phyloP scores from a whole-genome alignment of 2,329 filamentous ascomycete genomes.

The Ophiostoma triangulosporum region DNA sequence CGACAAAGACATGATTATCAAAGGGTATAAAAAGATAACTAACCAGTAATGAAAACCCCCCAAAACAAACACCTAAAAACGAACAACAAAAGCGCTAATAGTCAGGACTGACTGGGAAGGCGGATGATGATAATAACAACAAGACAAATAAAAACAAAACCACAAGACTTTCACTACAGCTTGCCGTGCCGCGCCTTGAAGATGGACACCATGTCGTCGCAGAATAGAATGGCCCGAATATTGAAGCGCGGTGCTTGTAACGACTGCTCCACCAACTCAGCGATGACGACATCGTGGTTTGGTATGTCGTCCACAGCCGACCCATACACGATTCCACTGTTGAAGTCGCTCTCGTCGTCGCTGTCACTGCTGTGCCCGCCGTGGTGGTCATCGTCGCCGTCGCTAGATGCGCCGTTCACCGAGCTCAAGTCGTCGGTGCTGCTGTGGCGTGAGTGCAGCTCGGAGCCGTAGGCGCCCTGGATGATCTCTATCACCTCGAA shows the following conservation, averaged over 20 bases:
- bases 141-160: neutral
- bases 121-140: neutral
- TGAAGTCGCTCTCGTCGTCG: neutral
- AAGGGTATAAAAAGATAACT: too few relatives aligned
- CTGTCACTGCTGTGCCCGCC: neutral
- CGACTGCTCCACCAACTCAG: neutral
- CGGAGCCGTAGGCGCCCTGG: constrained; percentile 22
- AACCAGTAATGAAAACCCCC: too few relatives aligned
- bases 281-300: too few relatives aligned
- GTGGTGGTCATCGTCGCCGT: neutral
- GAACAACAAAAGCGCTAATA: too few relatives aligned
- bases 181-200: constrained; percentile 60
- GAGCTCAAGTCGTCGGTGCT: neutral
- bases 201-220: constrained; percentile 70
- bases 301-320: too few relatives aligned
- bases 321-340: too few relatives aligned
- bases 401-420: neutral
- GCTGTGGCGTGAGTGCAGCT: neutral
- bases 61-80: too few relatives aligned
- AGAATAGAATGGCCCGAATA: constrained; percentile 63
- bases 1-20: too few relatives aligned
- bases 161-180: constrained; percentile 19
- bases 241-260: neutral
- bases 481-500: constrained; percentile 54
- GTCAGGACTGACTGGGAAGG: too few relatives aligned